Evolutionary conservation across 768 basidiomycete species (phyloP).

Genomic region (Cubamyces sp.): DNA sequence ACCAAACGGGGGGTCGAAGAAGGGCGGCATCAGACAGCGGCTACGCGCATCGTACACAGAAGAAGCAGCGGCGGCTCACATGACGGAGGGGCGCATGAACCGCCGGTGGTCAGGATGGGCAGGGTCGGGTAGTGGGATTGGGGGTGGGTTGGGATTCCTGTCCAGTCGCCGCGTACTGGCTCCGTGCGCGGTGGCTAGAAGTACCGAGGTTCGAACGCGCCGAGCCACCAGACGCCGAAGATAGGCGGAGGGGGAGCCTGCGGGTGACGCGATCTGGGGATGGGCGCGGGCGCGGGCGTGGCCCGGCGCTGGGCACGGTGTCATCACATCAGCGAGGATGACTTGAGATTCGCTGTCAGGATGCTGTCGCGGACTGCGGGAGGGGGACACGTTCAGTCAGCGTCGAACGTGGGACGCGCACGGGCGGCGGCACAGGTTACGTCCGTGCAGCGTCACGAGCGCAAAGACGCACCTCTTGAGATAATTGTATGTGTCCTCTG

Average conservation of each 20-base stretch:
- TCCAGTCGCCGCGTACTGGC: too few species aligned
- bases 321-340: constrained; percentile 34
- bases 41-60: too few species aligned
- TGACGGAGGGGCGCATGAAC: too few species aligned
- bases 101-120: too few species aligned
- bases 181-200: not conserved
- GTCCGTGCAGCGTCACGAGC: not conserved
- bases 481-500: constrained; percentile 75
- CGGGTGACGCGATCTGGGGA: not conserved
- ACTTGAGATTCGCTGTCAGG: constrained; percentile 35
- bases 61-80: too few species aligned
- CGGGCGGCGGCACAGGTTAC: too few species aligned
- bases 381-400: not conserved
- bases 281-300: not conserved
- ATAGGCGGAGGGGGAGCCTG: not conserved
- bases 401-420: not conserved
- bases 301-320: not conserved
- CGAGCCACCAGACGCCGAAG: not conserved
- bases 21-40: too few species aligned
- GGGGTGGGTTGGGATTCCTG: too few species aligned
- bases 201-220: not conserved
- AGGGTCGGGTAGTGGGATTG: too few species aligned
- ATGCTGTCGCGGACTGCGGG: constrained; percentile 36
- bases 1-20: too few species aligned
- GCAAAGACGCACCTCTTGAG: constrained; percentile 57